Base-by-base conservation (phyloP, 1,139 yeast species). In the Kurtzmaniella quercitrusa region DNA sequence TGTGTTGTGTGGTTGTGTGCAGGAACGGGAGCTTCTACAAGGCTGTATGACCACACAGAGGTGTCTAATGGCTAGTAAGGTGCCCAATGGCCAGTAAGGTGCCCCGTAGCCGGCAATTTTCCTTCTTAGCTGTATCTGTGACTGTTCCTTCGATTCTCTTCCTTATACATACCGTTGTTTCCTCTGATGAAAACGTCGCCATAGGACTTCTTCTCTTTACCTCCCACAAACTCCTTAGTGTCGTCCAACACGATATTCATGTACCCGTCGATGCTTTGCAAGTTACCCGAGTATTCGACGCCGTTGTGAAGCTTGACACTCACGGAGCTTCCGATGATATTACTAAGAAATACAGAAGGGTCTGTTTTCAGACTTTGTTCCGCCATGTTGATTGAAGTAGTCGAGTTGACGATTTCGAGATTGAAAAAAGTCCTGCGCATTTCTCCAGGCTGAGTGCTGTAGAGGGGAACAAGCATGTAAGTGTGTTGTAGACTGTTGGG, bases 101-200 rank as follows among this genome's bases (percentile, higher is more conserved):
- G n/a, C n/a, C n/a, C n/a, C n/a, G n/a, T n/a, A n/a, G n/a, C n/a
- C n/a, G n/a, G n/a, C n/a, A n/a, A n/a, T n/a, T n/a, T n/a, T n/a
- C n/a, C n/a, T n/a, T n/a, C n/a, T n/a, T n/a, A n/a, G n/a, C n/a
- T n/a, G n/a, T n/a, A n/a, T n/a, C n/a, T n/a, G n/a, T n/a, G n/a
- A n/a, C n/a, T n/a, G n/a, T n/a, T n/a, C n/a, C n/a, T n/a, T n/a
- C n/a, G n/a, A n/a, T n/a, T n/a, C n/a, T n/a, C n/a, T n/a, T n/a
- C n/a, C n/a, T 5, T 21, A 40, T 60, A 82, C 82, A 68, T 73
- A 74, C 95, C 95, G 65, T 89, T 88, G 62, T 93, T 88, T 37
- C 98, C 98, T 66, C 98, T 82, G 50, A 93, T 81, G 63, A 93
- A 94, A 16, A 91, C 94, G 63, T 93, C 98, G 34, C 89, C 91